Percentiles rank a stretch among this genome's conserved stretches.
These are phyloP conservation scores for Xanthoconium separans DNA, from an alignment of 1,284 basidiomycete genomes.

Conservation along the genomic window DNA sequence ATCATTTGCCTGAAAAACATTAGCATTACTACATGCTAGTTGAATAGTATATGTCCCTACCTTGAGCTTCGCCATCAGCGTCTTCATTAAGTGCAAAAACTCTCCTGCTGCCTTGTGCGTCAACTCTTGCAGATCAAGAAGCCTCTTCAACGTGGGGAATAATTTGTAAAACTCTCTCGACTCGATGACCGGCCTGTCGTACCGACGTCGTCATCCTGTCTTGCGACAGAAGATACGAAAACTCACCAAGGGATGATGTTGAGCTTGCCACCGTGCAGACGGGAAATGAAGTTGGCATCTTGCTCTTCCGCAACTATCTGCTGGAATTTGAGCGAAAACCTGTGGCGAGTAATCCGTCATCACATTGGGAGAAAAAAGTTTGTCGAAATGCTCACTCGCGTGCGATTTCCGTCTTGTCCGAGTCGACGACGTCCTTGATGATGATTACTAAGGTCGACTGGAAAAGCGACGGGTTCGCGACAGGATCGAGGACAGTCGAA, in stretches of 20 bases:
- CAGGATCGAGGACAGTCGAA: constrained; percentile 55
- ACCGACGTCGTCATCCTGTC: not conserved
- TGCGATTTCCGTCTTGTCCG: constrained; percentile 53
- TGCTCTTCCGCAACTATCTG: constrained; percentile 58
- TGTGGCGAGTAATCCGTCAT: constrained; percentile 18
- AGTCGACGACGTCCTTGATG: constrained; percentile 64
- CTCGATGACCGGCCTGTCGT: constrained; percentile 55
- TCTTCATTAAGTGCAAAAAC: constrained; percentile 57
- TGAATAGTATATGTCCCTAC: constrained; percentile 26
- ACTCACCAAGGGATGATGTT: constrained; percentile 52
- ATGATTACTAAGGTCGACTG: constrained; percentile 59
- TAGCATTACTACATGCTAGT: not conserved
- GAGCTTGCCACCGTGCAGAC: constrained; percentile 50
- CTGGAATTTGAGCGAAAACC: constrained; percentile 53
- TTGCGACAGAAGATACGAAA: too few relatives aligned
- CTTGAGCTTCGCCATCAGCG: constrained; percentile 66
- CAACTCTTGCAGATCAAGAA: constrained; percentile 45
- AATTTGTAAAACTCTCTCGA: constrained; percentile 55
- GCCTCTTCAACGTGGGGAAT: constrained; percentile 46
- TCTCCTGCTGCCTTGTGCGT: constrained; percentile 53
- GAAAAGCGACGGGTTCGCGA: constrained; percentile 56
- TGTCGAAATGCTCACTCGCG: constrained; percentile 42
- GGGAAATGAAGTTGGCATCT: constrained; percentile 58
- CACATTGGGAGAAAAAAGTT: not conserved
- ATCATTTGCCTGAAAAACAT: constrained; percentile 48